phyloP scores from a whole-genome alignment of 139 green algal genomes.

The Haematococcus sp. region DNA sequence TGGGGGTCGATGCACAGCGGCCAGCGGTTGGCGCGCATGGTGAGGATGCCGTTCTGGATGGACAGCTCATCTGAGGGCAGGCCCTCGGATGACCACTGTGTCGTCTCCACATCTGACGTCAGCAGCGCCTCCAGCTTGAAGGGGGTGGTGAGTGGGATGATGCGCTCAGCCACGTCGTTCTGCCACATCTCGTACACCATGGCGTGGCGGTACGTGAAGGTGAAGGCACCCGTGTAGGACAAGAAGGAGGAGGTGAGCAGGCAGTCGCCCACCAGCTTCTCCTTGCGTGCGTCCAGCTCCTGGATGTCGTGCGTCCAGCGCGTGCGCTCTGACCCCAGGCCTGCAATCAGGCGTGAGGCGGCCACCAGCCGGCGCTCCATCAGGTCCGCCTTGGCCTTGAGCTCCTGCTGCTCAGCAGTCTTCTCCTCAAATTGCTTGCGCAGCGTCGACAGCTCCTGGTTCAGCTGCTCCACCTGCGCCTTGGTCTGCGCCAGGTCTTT shows the following conservation, averaged over 20 bases:
- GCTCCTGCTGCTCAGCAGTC: conserved; percentile 65
- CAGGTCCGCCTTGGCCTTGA: conserved; percentile 79
- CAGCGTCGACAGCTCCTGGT: conserved; percentile 58
- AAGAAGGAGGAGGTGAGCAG: conserved; percentile 79
- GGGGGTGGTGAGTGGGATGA: conserved; percentile 62
- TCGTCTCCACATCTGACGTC: conserved; percentile 73
- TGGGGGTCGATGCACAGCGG: conserved; percentile 83
- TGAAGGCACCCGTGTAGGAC: conserved; percentile 79
- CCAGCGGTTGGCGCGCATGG: conserved; percentile 66
- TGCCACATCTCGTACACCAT: conserved; percentile 80
- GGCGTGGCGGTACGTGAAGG: conserved; percentile 71
- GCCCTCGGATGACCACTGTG: conserved; percentile 67
- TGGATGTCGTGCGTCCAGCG: conserved; percentile 78
- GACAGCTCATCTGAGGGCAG: conserved; percentile 79
- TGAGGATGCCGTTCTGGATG: conserved; percentile 87
- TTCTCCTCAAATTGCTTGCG: conserved; percentile 77
- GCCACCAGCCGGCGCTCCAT: conserved; percentile 82
- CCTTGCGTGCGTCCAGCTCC: conserved; percentile 34
- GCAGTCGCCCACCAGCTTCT: conserved; percentile 75
- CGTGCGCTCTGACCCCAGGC: conserved; percentile 67
- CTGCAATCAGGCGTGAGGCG: conserved; percentile 72
- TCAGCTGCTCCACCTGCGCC: conserved; percentile 57
- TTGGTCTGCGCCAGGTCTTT: conserved; percentile 76
- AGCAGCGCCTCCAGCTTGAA: conserved; percentile 74
- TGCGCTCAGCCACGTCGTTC: conserved; percentile 52